phyloP scores from a whole-genome alignment of 2,329 filamentous ascomycete genomes.

The Botrytis porri region DNA sequence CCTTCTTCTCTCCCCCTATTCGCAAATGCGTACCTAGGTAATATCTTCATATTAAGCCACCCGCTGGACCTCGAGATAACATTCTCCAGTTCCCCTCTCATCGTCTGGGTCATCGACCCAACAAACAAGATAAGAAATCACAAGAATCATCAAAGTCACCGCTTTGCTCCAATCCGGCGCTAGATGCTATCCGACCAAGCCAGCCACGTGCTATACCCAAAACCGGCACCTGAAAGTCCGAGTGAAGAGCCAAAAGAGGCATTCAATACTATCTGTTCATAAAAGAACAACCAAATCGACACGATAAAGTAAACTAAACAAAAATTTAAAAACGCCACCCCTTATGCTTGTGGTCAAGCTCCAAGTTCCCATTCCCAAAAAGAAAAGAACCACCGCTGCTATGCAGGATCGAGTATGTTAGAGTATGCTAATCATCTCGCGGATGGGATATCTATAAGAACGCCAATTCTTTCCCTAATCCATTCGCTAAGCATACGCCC shows the following conservation, averaged over 20 bases:
- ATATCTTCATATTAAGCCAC: background rate
- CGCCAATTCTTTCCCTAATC: background rate
- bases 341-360: background rate
- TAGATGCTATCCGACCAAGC: background rate
- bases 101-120: no score
- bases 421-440: background rate
- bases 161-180: background rate
- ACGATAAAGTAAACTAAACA: background rate
- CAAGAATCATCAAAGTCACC: background rate
- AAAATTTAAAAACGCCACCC: background rate
- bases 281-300: background rate
- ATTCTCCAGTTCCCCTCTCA: background rate
- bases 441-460: conserved; percentile 14
- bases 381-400: conserved; percentile 4
- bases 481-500: background rate
- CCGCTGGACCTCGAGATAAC: background rate
- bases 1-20: background rate
- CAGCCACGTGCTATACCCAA: background rate
- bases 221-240: background rate
- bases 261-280: background rate
- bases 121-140: background rate
- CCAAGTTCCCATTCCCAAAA: background rate
- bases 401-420: conserved; percentile 5
- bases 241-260: background rate
- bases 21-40: background rate